These are phyloP conservation scores for Cordyceps militaris DNA, from an alignment of 2,329 filamentous ascomycete genomes.

Conservation along the genomic window DNA sequence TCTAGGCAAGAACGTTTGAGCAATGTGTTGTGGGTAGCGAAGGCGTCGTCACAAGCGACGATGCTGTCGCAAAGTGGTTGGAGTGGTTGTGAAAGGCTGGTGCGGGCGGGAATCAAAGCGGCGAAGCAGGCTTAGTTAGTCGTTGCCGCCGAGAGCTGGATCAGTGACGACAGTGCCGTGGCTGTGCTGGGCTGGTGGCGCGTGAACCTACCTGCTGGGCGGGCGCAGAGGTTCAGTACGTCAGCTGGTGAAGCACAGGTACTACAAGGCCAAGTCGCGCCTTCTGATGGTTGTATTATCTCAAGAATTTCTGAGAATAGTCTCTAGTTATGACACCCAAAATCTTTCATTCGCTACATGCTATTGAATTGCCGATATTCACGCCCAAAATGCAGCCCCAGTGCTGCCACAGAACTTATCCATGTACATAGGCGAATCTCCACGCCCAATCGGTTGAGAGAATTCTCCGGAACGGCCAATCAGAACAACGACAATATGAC, in stretches of 20 bases:
- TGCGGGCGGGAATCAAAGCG: not conserved
- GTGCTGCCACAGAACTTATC: not conserved
- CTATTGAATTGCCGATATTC: not conserved
- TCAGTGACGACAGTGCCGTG: constrained; percentile 15
- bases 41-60: constrained; percentile 11
- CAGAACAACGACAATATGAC: not conserved
- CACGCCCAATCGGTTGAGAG: not conserved
- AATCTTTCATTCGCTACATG: not conserved
- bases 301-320: not conserved
- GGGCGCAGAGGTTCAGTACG: too few species aligned
- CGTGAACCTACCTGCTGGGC: not conserved
- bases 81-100: constrained; percentile 1
- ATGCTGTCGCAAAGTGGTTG: constrained; percentile 11
- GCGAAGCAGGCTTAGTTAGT: constrained; percentile 9
- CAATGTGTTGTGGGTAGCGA: not conserved
- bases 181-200: constrained; percentile 15
- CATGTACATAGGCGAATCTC: not conserved
- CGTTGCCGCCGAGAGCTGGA: constrained; percentile 3
- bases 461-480: constrained; percentile 2
- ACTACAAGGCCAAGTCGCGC: not conserved
- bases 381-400: not conserved
- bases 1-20: not conserved
- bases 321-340: not conserved
- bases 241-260: constrained; percentile 1
- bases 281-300: not conserved